Evolutionary conservation across 1,139 yeast species (phyloP).

Genomic region (Yamadazyma aaseri): DNA sequence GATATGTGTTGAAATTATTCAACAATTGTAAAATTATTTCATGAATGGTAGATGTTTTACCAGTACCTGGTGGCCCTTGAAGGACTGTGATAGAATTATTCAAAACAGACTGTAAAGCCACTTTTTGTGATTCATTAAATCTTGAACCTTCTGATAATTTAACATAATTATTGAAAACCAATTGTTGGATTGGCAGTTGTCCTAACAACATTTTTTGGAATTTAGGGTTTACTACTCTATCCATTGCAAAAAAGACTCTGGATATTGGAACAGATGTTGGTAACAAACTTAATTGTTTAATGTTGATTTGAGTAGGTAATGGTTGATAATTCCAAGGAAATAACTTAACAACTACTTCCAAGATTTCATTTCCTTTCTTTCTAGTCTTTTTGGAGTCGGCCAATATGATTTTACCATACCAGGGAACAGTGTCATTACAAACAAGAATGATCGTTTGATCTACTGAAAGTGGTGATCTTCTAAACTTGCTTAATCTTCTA

Average conservation of each 20-base stretch:
- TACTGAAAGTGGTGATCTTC: conserved; percentile 47
- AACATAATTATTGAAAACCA: conserved; percentile 54
- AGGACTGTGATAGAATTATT: conserved; percentile 64
- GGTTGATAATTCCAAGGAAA: conserved; percentile 57
- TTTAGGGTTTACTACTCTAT: conserved; percentile 53
- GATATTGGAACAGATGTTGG: conserved; percentile 66
- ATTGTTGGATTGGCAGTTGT: conserved; percentile 56
- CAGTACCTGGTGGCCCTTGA: conserved; percentile 73
- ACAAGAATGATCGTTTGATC: conserved; percentile 49
- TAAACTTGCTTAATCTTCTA: conserved; percentile 38
- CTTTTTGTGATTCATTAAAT: conserved; percentile 64
- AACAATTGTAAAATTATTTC: conserved; percentile 65
- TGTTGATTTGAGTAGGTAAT: conserved; percentile 44
- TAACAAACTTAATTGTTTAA: conserved; percentile 44
- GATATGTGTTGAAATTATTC: conserved; percentile 54
- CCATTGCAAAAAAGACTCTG: conserved; percentile 64
- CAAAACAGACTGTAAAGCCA: conserved; percentile 65
- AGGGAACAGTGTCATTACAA: conserved; percentile 35
- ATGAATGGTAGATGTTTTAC: conserved; percentile 64
- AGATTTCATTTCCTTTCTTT: conserved; percentile 20
- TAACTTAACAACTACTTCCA: conserved; percentile 49
- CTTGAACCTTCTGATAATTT: conserved; percentile 42
- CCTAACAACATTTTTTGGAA: conserved; percentile 62
- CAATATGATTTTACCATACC: conserved; percentile 50
- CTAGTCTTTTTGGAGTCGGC: conserved; percentile 28